These are phyloP conservation scores for Aspergillus costaricaensis DNA, from an alignment of 2,329 filamentous ascomycete species.

Conservation along the genomic window DNA sequence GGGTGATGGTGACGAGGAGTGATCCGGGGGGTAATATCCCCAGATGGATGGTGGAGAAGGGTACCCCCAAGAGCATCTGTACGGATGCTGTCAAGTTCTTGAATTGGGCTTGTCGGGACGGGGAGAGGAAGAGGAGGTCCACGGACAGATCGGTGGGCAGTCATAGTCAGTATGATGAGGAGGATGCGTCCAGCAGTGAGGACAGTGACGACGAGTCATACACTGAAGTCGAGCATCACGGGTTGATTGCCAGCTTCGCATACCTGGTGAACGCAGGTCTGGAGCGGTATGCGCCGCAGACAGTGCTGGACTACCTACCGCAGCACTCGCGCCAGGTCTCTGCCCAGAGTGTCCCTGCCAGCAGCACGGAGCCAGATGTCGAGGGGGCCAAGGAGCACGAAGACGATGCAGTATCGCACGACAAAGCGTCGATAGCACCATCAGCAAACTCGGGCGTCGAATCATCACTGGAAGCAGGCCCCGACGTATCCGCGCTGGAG, in stretches of 20 bases:
- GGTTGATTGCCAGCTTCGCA: conserved; percentile 40
- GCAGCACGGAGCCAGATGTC: not conserved
- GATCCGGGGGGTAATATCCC: conserved; percentile 88
- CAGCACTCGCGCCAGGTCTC: conserved; percentile 24
- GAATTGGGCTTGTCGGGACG: conserved; percentile 68
- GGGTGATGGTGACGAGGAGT: conserved; percentile 89
- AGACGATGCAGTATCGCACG: conserved; percentile 16
- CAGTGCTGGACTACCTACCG: conserved; percentile 52
- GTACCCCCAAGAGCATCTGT: conserved; percentile 78
- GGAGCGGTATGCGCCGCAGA: conserved; percentile 55
- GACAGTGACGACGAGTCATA: conserved; percentile 22
- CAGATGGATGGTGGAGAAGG: conserved; percentile 86
- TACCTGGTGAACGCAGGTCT: conserved; percentile 44
- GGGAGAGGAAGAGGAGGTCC: conserved; percentile 27
- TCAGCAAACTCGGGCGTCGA: conserved; percentile 24
- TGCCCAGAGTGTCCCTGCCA: not conserved
- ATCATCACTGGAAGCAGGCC: conserved; percentile 24
- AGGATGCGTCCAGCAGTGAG: not conserved
- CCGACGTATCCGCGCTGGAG: conserved; percentile 26
- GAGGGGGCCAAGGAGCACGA: not conserved
- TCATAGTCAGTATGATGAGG: conserved; percentile 7
- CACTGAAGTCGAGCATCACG: conserved; percentile 31
- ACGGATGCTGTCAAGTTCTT: conserved; percentile 79
- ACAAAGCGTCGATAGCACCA: conserved; percentile 13
- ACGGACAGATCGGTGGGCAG: conserved; percentile 3